A percentile compares a stretch with the other conserved stretches of the same genome.
Conservation (phyloP, 352 stramenopile species). For the Phytophthora foliorum region DNA sequence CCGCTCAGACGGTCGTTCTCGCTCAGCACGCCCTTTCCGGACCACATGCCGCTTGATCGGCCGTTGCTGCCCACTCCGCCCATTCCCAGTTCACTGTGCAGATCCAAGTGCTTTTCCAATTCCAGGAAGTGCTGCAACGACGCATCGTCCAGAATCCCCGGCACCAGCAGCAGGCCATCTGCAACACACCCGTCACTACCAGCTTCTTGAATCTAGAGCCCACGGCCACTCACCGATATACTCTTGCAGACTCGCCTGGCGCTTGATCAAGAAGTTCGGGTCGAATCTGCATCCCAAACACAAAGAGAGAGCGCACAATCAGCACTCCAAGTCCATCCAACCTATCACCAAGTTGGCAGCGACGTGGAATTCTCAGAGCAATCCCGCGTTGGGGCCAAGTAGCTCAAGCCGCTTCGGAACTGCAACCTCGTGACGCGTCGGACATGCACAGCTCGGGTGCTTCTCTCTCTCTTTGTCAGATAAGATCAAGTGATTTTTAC, state of each 20-base stretch:
- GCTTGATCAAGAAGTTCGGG: constrained; percentile 84
- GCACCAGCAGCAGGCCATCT: constrained; percentile 72
- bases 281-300: constrained; percentile 67
- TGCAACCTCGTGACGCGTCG: constrained; percentile 20
- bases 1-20: constrained; percentile 82
- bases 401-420: constrained; percentile 26
- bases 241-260: constrained; percentile 76
- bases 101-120: constrained; percentile 81
- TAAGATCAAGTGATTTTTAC: constrained; percentile 94
- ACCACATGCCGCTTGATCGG: constrained; percentile 56
- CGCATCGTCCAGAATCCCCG: constrained; percentile 78
- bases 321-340: not conserved
- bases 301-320: constrained; percentile 5
- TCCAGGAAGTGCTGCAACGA: constrained; percentile 86
- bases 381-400: constrained; percentile 5
- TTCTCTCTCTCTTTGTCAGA: constrained; percentile 52
- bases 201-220: not conserved
- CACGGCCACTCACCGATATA: constrained; percentile 62
- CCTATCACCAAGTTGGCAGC: not conserved
- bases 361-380: constrained; percentile 49
- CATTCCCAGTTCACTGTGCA: constrained; percentile 58
- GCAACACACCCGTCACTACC: not conserved
- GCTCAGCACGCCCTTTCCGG: constrained; percentile 66
- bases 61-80: constrained; percentile 51
- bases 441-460: constrained; percentile 15